These are phyloP conservation scores for Suhomyces kilbournensis DNA, from an alignment of 805 yeast genomes.

Conservation along the genomic window DNA sequence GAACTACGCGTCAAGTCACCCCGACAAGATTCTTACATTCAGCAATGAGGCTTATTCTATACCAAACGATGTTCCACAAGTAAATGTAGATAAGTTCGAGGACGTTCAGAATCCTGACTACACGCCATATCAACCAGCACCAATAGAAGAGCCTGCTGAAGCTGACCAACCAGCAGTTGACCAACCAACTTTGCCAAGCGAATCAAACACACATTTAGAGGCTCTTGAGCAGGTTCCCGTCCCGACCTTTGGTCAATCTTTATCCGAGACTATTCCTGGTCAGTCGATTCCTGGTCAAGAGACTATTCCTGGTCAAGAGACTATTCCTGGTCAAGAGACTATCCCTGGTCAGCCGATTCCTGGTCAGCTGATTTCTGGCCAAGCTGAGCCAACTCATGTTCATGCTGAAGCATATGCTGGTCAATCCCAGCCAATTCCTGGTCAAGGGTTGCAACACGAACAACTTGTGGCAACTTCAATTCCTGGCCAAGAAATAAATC, in stretches of 20 bases:
- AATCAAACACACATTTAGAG: background rate
- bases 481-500: background rate
- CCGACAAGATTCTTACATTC: constrained; percentile 14
- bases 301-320: too few relatives aligned
- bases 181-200: too few relatives aligned
- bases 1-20: constrained; percentile 3
- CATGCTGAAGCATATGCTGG: background rate
- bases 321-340: background rate
- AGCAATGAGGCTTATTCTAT: constrained; percentile 12
- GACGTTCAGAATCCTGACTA: constrained; percentile 22
- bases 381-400: background rate
- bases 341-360: background rate
- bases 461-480: background rate
- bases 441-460: background rate
- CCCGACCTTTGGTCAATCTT: background rate
- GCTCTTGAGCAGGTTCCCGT: background rate
- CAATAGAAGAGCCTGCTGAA: background rate
- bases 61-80: constrained; percentile 8
- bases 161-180: background rate
- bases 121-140: constrained; percentile 10
- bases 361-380: background rate
- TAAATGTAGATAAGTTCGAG: constrained; percentile 20
- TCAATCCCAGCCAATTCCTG: background rate
- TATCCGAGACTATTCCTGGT: background rate
- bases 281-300: too few relatives aligned